Base-by-base conservation (phyloP, 2,329 filamentous ascomycete genomes). In the Knufia petricola region DNA sequence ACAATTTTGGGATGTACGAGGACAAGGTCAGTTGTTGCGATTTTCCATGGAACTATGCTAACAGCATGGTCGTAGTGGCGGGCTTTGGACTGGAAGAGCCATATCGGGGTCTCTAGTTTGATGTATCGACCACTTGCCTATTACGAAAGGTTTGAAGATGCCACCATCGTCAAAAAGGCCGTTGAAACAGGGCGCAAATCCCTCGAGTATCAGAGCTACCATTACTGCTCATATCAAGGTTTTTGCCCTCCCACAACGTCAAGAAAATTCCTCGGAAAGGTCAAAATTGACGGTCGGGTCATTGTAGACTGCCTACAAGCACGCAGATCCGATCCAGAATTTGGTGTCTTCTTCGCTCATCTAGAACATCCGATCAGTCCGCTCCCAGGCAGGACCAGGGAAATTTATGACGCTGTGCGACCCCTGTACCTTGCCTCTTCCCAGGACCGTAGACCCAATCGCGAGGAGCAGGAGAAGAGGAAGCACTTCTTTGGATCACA, bases 201-300 rank as follows among this genome's bases (percentile, higher is more conserved):
- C 19, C 32, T 47, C 13, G 44, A 38, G 13, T 47, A 38, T n/a
- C 44, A 47, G 44, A 47, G 44, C n/a, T 38, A 47, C 21, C 44
- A 47, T 23, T 32, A 39, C 23, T 47, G 44, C 23, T 24, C 36
- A 15, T 47, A 47, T 20, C 12, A 26, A 10, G 44, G 44, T 10
- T 26, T 19, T 8, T 37, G 19, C 8, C 24, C 23, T 28, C 4
- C 21, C 9, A 26, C 24, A 9, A 42, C 13, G 3, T 7, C 21
- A 7, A 42, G 17, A 6, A 26, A 42, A 10, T 23, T 15, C 8
- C 8, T 19, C 13, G 39, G 24, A 13, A 23, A 42, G 21, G 39
- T 42, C 9, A 26, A 24, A 34, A 39, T 47, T 38, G 34, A 47
- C 31, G 44, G 44, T 13, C 44, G 44, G 12, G 15, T 47, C n/a